phyloP scores from a whole-genome alignment of 2,329 filamentous ascomycete species.

The Ophiostoma tasmaniense region DNA sequence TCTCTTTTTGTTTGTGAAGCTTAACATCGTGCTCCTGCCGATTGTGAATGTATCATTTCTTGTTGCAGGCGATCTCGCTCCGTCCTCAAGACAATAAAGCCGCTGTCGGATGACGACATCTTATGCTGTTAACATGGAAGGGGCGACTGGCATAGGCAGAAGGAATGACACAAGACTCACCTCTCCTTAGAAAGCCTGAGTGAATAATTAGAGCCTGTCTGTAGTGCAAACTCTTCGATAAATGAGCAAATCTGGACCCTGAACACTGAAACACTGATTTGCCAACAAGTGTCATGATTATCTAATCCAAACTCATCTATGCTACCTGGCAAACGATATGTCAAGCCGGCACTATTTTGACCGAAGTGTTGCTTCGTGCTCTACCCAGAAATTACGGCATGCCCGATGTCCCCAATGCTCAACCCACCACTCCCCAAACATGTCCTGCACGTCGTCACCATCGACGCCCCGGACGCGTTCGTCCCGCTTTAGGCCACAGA shows the following conservation, averaged over 20 bases:
- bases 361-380: conserved; percentile 61
- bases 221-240: background rate
- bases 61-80: background rate
- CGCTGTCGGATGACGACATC: background rate
- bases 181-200: background rate
- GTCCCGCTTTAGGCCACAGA: conserved; percentile 83
- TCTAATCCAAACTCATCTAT: background rate
- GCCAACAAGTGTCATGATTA: background rate
- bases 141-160: background rate
- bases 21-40: background rate
- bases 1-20: background rate
- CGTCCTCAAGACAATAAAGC: background rate
- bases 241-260: background rate
- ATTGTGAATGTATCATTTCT: background rate
- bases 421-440: conserved; percentile 94
- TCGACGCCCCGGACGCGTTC: conserved; percentile 74
- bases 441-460: conserved; percentile 63
- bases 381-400: conserved; percentile 79
- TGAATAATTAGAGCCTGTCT: background rate
- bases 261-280: background rate
- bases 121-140: background rate
- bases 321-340: background rate
- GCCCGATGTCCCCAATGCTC: conserved; percentile 77
- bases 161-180: background rate
- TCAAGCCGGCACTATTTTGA: conserved; percentile 15